Evolutionary conservation across 306 rosid genomes (phyloP).

Genomic region (Neltuma alba): DNA sequence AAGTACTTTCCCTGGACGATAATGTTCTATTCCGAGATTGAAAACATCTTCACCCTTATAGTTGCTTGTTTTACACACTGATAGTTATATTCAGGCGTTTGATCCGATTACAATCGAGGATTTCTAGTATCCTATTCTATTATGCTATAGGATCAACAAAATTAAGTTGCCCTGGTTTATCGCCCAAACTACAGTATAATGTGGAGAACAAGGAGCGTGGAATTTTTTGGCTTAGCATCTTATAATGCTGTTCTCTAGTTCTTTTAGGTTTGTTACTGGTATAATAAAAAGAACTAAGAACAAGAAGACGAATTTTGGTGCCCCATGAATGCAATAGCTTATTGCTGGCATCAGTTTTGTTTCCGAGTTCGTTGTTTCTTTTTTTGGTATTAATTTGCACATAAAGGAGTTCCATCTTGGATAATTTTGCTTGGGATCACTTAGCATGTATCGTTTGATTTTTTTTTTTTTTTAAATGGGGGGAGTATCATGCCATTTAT

Average conservation of each 20-base stretch:
- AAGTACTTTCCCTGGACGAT: not conserved
- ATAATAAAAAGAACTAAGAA: not conserved
- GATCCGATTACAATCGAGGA: not conserved
- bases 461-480: not conserved
- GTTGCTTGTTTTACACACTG: not conserved
- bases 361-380: not conserved
- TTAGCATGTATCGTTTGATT: not conserved
- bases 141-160: not conserved
- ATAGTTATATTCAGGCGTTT: too few relatives aligned
- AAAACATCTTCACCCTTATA: slow-evolving; percentile 6
- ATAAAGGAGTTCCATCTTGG: not conserved
- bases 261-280: not conserved
- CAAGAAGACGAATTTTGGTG: not conserved
- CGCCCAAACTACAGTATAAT: not conserved
- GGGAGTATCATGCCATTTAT: not conserved
- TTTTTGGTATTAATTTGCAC: not conserved
- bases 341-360: not conserved
- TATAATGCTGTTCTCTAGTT: not conserved
- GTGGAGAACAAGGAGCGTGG: not conserved
- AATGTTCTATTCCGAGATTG: not conserved
- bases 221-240: not conserved
- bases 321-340: not conserved
- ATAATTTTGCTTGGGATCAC: not conserved
- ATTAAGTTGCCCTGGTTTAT: not conserved
- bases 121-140: too few relatives aligned